Evolutionary conservation across 176 grass and related monocot genomes (phyloP), one percentile per base, ranked within the genome.

Genomic region (Otatea glauca): DNA sequence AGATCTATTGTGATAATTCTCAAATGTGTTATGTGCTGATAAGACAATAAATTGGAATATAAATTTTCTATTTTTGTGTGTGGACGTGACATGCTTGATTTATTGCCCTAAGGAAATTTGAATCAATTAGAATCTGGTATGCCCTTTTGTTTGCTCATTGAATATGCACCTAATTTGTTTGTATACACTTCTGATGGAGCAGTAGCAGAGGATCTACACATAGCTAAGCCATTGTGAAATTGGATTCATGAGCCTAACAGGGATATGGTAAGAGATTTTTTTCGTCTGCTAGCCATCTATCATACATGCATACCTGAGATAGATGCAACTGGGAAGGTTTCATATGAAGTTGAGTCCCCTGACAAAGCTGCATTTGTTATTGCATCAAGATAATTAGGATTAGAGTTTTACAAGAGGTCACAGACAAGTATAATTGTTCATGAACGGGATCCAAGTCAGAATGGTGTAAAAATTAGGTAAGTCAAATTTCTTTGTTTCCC

Each of bases 291-390:
- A 77, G 97, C 97, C 39, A 92, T 96, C 74, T 99, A 93, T 78
- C 97, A 99, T 37, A 99, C 97, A 54, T 95, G 93, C 68, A 94
- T 99, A 88, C 92, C 97, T 50, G 97, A 99, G 92, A 70, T 82
- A 85, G 93, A 99, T 73, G 89, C 88, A 86, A 88, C 83, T 10
- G 81, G 80, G 20, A 90, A 92, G 66, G 88, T 99, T 81, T 86
- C 92, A 39, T 99, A 99, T 65, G 97, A 99, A 92, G 97, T 93
- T 65, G 97, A 99, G 84, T 99, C 97, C 71, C 97, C 97, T 38
- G 97, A 99, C 70, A 93, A 99, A 88, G 93, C 97, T 66, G 90
- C 97, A 65, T 99, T 99, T 84, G 97, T 99, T 63, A 94, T 99
- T 82, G 97, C 97, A 37, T 90, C 97, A 44, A 88, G 93, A 65